Base-by-base conservation (phyloP, 768 basidiomycete species). In the Termitomyces sp. region DNA sequence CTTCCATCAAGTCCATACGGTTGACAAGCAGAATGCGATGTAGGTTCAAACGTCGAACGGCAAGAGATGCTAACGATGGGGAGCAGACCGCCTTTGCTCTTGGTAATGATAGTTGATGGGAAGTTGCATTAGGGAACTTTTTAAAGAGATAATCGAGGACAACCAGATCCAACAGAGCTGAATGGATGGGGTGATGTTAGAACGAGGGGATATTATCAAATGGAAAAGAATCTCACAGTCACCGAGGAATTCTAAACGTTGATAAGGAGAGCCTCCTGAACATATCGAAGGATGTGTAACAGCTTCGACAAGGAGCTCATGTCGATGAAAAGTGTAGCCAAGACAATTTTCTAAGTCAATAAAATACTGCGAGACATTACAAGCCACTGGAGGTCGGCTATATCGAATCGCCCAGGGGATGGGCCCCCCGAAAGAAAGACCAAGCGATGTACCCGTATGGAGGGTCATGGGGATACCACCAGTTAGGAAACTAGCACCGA, bases 201-300 rank as follows among this genome's bases (percentile, higher is more conserved):
- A 25, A 3, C 25, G 37, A 20, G 1, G 36, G 10, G 17, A 49
- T 10, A 5, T n/a, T 40, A 20, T 29, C 11, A 10, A 20, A 40
- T 47, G 10, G 11, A 32, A 37, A 1, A 3, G 10, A 29, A 68
- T 31, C 86, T 74, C 70, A 94, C 93, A 91, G 70, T 96, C 94
- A 37, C 94, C 94, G 3, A 96, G 80, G 66, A 94, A 95, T 67
- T 96, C 94, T 11, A 95, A 76, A 14, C 94, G 83, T 63, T 96
- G 89, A 72, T 96, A 96, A 3, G 90, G 91, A 6, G 83, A 76
- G 10, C 78, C 78, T 12, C 79, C 81, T 1, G 4, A 55, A 40
- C 54, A 77, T 66, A 91, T 91, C 0, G 91, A 92, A 0, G 93
- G 89, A 69, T 96, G 94, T 0, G 91, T 93, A n/a, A 94, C 73